Conservation (phyloP, 2,329 filamentous ascomycete genomes). For the Xenoacremonium recifei region DNA sequence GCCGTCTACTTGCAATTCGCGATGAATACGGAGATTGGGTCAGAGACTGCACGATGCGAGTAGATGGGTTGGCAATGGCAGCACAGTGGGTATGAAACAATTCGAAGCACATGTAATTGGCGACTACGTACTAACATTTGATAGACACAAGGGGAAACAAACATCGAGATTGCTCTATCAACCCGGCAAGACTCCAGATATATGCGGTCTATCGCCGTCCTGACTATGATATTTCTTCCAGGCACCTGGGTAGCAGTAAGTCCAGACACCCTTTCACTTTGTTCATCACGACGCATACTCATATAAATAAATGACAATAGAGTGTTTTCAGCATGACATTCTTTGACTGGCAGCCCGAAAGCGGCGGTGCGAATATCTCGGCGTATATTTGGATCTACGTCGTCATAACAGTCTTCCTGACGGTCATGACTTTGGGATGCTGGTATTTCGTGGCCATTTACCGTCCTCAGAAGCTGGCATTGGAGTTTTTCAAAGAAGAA, state of each 20-base stretch:
- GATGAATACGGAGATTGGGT: constrained; percentile 7
- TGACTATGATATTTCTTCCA: constrained; percentile 10
- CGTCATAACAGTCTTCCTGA: neutral
- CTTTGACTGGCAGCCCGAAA: constrained; percentile 1
- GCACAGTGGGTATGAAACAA: constrained; percentile 5
- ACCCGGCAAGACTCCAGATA: constrained; percentile 2
- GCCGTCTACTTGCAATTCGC: neutral
- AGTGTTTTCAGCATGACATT: constrained; percentile 2
- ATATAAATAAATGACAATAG: neutral
- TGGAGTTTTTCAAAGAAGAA: neutral
- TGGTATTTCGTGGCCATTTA: constrained; percentile 1
- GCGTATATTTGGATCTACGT: constrained; percentile 2
- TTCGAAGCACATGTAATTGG: neutral
- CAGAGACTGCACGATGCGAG: constrained; percentile 8
- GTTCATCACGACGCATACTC: neutral
- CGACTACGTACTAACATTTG: neutral
- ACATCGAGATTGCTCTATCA: constrained; percentile 7
- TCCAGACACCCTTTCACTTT: neutral
- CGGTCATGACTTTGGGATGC: neutral
- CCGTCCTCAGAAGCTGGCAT: neutral
- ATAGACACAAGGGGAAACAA: constrained; percentile 7
- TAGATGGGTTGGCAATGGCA: constrained; percentile 9
- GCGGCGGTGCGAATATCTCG: neutral
- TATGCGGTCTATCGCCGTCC: constrained; percentile 8
- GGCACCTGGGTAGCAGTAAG: constrained; percentile 8